Percentiles rank a stretch among this genome's conserved stretches.
These are phyloP conservation scores for Parastagonospora avenae DNA, from an alignment of 2,329 filamentous ascomycete species.

Conservation along the genomic window DNA sequence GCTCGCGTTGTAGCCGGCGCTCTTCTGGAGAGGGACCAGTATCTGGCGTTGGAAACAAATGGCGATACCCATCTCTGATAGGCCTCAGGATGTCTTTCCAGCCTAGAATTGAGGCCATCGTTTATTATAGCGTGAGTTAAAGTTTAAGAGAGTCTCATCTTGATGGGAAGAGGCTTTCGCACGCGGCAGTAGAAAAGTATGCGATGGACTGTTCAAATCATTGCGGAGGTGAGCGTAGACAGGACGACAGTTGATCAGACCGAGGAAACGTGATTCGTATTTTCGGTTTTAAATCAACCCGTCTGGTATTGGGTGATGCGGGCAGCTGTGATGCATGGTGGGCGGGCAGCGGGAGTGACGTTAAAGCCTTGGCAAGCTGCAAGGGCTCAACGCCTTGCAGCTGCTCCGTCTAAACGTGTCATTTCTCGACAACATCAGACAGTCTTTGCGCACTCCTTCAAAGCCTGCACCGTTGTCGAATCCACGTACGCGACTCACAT, in stretches of 20 bases:
- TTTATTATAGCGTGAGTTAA: not conserved
- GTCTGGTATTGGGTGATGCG: too few species aligned
- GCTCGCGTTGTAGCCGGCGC: slow-evolving; percentile 30
- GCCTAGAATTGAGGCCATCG: slow-evolving; percentile 31
- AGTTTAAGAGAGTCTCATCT: not conserved
- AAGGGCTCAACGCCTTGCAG: slow-evolving; percentile 36
- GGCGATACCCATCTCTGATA: slow-evolving; percentile 47
- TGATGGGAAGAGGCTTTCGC: not conserved
- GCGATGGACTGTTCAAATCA: too few species aligned
- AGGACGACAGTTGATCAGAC: too few species aligned
- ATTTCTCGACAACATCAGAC: slow-evolving; percentile 27
- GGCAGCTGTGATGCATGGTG: not conserved
- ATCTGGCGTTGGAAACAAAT: slow-evolving; percentile 42
- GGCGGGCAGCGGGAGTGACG: slow-evolving; percentile 17
- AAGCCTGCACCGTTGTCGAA: slow-evolving; percentile 16
- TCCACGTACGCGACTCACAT: slow-evolving; percentile 19
- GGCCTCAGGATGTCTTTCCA: slow-evolving; percentile 49
- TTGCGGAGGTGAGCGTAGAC: too few species aligned
- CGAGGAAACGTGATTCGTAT: too few species aligned
- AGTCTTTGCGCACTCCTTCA: slow-evolving; percentile 1
- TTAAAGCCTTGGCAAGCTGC: slow-evolving; percentile 29
- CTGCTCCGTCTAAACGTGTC: slow-evolving; percentile 42
- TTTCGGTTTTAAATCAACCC: too few species aligned
- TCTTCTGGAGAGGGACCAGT: slow-evolving; percentile 43
- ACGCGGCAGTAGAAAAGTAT: not conserved